phyloP scores from a whole-genome alignment of 495 filamentous ascomycete genomes.

The Wilcoxina mikolae region DNA sequence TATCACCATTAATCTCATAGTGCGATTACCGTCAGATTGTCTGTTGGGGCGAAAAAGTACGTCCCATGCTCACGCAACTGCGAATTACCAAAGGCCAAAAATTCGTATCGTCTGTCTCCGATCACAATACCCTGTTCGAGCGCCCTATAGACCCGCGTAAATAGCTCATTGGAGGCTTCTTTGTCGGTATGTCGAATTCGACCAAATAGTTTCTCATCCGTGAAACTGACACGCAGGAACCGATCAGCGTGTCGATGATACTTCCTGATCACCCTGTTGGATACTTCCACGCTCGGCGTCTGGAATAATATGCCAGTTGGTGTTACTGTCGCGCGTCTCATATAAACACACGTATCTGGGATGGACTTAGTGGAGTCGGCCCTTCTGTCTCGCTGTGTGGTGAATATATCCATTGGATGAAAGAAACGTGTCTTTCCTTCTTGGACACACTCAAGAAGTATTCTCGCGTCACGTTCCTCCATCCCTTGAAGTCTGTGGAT shows the following conservation, averaged over 20 bases:
- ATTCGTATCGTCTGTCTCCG: slow-evolving; percentile 68
- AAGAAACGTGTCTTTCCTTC: slow-evolving; percentile 45
- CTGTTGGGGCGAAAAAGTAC: slow-evolving; percentile 64
- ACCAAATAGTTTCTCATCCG: slow-evolving; percentile 55
- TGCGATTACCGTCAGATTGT: slow-evolving; percentile 39
- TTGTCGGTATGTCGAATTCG: slow-evolving; percentile 42
- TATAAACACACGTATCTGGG: slow-evolving; percentile 55
- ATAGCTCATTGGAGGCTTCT: slow-evolving; percentile 52
- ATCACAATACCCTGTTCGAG: slow-evolving; percentile 67
- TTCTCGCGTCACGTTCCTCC: slow-evolving; percentile 32
- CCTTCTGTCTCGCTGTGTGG: slow-evolving; percentile 32
- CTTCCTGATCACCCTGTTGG: slow-evolving; percentile 70
- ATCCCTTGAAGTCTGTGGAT: slow-evolving; percentile 44
- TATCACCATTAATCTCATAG: not conserved
- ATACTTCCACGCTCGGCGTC: slow-evolving; percentile 65
- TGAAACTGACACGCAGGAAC: slow-evolving; percentile 85
- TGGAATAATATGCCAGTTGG: slow-evolving; percentile 67
- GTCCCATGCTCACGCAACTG: slow-evolving; percentile 87
- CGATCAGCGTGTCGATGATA: slow-evolving; percentile 54
- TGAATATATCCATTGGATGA: slow-evolving; percentile 64
- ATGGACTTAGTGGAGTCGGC: slow-evolving; percentile 38
- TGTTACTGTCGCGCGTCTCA: slow-evolving; percentile 63
- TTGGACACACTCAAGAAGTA: slow-evolving; percentile 48
- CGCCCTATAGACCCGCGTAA: slow-evolving; percentile 54
- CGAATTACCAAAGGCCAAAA: slow-evolving; percentile 89